Evolutionary conservation across 495 filamentous ascomycete genomes (phyloP).

Genomic region (Pyrenopolyporus hunteri): DNA sequence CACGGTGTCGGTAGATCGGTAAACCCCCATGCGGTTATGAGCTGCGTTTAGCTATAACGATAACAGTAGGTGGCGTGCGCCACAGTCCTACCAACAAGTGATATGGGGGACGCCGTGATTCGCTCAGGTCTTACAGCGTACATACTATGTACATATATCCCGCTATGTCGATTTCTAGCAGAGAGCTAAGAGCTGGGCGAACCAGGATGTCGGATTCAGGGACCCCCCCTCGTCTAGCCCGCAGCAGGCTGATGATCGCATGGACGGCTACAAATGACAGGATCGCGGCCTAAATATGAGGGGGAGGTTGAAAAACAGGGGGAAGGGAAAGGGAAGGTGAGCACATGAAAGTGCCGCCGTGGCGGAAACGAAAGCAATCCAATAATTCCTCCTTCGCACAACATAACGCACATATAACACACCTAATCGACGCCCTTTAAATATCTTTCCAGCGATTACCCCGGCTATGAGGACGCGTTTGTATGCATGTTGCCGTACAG

Average conservation of each 20-base stretch:
- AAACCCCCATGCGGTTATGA: constrained; percentile 6
- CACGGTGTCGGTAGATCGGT: constrained; percentile 12
- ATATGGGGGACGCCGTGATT: constrained; percentile 32
- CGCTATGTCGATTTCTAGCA: constrained; percentile 2
- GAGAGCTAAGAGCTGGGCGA: constrained; percentile 26
- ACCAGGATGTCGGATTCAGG: constrained; percentile 38
- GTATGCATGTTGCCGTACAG: constrained; percentile 19
- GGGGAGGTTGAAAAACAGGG: background rate
- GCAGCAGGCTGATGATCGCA: constrained; percentile 30
- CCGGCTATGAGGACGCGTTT: constrained; percentile 10
- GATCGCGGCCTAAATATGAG: constrained; percentile 20
- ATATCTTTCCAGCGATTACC: background rate
- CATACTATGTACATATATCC: no score
- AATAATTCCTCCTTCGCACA: constrained; percentile 12
- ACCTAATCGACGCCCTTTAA: background rate
- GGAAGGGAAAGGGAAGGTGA: constrained; percentile 23
- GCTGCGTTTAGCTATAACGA: background rate
- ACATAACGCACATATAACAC: background rate
- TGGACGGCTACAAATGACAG: constrained; percentile 20
- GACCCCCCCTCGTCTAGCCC: constrained; percentile 17
- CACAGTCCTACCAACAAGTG: background rate
- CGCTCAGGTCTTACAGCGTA: constrained; percentile 3
- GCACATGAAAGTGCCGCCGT: constrained; percentile 15
- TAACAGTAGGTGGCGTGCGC: background rate
- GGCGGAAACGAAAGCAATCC: constrained; percentile 11